These are phyloP conservation scores for Neurospora sp. DNA, from an alignment of 495 filamentous ascomycete genomes.

Conservation along the genomic window DNA sequence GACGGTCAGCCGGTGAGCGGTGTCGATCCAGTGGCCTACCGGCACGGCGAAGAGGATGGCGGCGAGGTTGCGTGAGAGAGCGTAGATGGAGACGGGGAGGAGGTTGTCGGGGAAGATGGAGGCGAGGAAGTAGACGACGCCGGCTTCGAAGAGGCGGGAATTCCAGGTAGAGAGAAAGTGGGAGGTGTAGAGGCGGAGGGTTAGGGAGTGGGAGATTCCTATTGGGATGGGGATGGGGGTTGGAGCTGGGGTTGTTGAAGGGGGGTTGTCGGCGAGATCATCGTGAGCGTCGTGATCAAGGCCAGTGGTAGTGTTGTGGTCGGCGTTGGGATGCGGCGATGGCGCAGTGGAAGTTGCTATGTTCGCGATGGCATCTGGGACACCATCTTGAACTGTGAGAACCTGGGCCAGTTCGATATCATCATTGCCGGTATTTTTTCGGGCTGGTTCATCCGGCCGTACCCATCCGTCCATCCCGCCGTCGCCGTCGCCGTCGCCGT, in stretches of 20 bases:
- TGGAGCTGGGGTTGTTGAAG: background rate
- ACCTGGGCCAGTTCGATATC: background rate
- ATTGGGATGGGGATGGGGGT: background rate
- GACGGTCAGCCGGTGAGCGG: constrained; percentile 17
- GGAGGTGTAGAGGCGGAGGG: constrained; percentile 29
- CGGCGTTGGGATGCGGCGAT: background rate
- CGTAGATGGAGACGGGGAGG: constrained; percentile 33
- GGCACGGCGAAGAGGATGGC: constrained; percentile 20
- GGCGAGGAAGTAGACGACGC: constrained; percentile 51
- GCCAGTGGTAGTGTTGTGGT: too few relatives aligned
- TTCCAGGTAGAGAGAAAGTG: constrained; percentile 66
- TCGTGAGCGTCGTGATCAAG: background rate
- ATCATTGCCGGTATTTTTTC: background rate
- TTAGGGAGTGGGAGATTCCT: constrained; percentile 1
- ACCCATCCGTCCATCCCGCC: background rate
- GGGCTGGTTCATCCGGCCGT: background rate
- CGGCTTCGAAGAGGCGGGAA: constrained; percentile 58
- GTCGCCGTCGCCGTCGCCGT: background rate
- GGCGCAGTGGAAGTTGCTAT: background rate
- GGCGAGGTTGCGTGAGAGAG: constrained; percentile 15
- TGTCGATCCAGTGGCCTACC: constrained; percentile 20
- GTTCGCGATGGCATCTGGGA: background rate
- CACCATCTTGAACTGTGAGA: background rate
- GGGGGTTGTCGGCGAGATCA: background rate
- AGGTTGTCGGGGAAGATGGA: constrained; percentile 46